Percentiles rank a stretch among this genome's conserved stretches.
phyloP scores from a whole-genome alignment of 2,329 filamentous ascomycete species.

The Sordariomycetes sp. region DNA sequence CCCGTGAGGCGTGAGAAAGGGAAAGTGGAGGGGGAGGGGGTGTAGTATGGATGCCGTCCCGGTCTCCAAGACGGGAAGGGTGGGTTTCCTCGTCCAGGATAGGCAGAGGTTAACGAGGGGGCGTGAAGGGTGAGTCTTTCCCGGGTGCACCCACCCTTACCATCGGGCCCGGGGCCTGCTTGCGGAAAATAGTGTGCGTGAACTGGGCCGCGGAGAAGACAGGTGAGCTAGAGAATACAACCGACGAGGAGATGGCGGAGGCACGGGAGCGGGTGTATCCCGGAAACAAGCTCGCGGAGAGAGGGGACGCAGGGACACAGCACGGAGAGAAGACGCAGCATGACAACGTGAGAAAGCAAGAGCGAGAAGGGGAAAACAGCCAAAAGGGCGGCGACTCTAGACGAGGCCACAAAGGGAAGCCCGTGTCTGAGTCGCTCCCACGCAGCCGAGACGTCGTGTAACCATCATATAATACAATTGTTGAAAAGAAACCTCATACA shows the following conservation, averaged over 20 bases:
- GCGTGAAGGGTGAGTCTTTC: neutral
- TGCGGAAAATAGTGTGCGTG: neutral
- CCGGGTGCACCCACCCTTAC: neutral
- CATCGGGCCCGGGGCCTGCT: neutral
- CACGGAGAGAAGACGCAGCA: neutral
- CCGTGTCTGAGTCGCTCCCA: neutral
- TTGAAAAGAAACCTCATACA: neutral
- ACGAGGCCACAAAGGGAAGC: neutral
- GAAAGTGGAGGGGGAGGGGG: too few relatives aligned
- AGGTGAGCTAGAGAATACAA: neutral
- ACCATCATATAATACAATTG: neutral
- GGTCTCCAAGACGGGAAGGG: neutral
- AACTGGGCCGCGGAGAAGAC: neutral
- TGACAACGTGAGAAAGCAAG: neutral
- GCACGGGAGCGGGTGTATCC: neutral
- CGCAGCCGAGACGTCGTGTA: neutral
- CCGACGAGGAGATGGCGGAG: neutral
- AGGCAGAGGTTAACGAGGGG: conserved; percentile 15
- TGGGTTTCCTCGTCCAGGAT: conserved; percentile 9
- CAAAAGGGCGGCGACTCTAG: neutral
- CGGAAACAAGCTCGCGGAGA: neutral
- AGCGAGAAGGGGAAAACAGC: neutral
- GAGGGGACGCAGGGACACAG: neutral
- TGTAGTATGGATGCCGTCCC: neutral
- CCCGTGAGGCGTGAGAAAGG: neutral